Evolutionary conservation across 805 yeast species (phyloP).

Genomic region (Torulaspora gathmanii): DNA sequence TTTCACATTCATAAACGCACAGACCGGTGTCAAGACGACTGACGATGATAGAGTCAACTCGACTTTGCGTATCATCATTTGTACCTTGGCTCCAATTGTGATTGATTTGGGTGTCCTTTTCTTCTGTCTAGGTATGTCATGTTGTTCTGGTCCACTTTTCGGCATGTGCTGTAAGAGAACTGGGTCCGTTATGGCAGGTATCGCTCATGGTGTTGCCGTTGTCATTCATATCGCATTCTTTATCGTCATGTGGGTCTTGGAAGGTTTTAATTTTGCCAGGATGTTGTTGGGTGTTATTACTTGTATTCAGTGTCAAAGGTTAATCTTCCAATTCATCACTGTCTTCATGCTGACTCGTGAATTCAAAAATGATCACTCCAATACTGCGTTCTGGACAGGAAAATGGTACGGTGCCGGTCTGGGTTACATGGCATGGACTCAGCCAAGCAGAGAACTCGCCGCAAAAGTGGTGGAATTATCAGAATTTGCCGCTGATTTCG

Average conservation of each 20-base stretch:
- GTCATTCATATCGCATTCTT: conserved; percentile 80
- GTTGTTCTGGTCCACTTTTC: conserved; percentile 96
- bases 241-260: conserved; percentile 95
- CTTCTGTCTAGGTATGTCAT: conserved; percentile 75
- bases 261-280: conserved; percentile 84
- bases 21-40: conserved; percentile 64
- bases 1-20: conserved; percentile 76
- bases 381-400: conserved; percentile 99
- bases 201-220: conserved; percentile 95
- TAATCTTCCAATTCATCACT: conserved; percentile 79
- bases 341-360: conserved; percentile 82
- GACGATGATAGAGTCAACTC: conserved; percentile 58
- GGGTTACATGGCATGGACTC: conserved; percentile 92
- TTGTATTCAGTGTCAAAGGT: conserved; percentile 81
- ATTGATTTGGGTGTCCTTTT: conserved; percentile 81
- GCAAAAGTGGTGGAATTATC: conserved; percentile 93
- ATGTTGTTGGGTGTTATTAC: conserved; percentile 83
- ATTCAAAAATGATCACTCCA: conserved; percentile 90
- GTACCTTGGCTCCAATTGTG: conserved; percentile 87
- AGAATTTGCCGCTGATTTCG: conserved; percentile 94
- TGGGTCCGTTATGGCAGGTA: conserved; percentile 88
- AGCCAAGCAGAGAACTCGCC: conserved; percentile 90
- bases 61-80: conserved; percentile 63
- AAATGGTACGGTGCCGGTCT: conserved; percentile 95
- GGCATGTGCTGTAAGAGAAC: conserved; percentile 96